Evolutionary conservation across 2,329 filamentous ascomycete species (phyloP).

Genomic region (Colletotrichum abscissum): DNA sequence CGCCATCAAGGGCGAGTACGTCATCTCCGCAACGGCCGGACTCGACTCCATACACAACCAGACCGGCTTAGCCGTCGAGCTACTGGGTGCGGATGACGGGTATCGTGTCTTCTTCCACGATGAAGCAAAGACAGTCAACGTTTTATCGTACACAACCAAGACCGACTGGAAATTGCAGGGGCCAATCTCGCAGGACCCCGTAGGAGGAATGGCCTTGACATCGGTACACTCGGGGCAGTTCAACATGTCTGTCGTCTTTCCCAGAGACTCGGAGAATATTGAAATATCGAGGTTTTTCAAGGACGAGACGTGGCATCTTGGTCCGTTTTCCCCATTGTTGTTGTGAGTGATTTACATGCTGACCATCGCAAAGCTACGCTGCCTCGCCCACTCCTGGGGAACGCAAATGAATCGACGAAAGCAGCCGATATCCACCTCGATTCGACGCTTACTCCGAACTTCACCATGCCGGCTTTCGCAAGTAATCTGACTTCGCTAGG

Average conservation of each 20-base stretch:
- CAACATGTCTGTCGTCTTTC: slow-evolving; percentile 49
- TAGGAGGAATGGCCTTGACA: slow-evolving; percentile 42
- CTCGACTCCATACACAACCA: slow-evolving; percentile 41
- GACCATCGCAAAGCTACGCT: slow-evolving; percentile 44
- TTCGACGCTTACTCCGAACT: slow-evolving; percentile 2
- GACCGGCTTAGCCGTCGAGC: slow-evolving; percentile 45
- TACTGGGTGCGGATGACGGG: slow-evolving; percentile 46
- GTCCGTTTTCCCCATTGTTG: slow-evolving; percentile 36
- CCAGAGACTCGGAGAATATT: slow-evolving; percentile 46
- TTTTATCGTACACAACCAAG: slow-evolving; percentile 44
- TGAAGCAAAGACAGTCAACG: slow-evolving; percentile 43
- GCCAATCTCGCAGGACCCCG: slow-evolving; percentile 45
- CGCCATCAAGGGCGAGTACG: slow-evolving; percentile 42
- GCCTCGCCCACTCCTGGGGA: slow-evolving; percentile 43
- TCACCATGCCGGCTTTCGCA: slow-evolving; percentile 18
- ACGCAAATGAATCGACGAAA: slow-evolving; percentile 9
- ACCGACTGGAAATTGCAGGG: slow-evolving; percentile 45
- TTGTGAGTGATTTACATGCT: slow-evolving; percentile 21
- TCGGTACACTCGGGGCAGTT: slow-evolving; percentile 41
- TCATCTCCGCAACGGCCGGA: slow-evolving; percentile 42
- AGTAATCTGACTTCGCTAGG: background rate
- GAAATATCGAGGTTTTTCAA: slow-evolving; percentile 43
- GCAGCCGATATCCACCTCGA: slow-evolving; percentile 16
- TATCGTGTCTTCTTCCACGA: slow-evolving; percentile 54
- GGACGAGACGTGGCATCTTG: slow-evolving; percentile 46